phyloP scores from a whole-genome alignment of 768 basidiomycete species.

The Leccinum longicurvipes region DNA sequence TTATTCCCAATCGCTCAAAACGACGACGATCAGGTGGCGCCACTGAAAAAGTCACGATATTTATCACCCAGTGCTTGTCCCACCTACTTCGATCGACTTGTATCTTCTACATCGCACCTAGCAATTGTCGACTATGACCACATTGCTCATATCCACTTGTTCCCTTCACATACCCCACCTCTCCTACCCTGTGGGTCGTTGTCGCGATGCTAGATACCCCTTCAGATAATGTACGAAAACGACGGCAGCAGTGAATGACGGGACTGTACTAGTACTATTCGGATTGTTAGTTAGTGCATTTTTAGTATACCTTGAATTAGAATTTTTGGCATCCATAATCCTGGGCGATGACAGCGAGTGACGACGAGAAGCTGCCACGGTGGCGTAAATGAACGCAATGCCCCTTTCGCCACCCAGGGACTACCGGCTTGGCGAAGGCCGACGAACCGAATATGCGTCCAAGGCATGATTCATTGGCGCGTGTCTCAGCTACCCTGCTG shows the following conservation, averaged over 20 bases:
- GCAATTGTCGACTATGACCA: conserved; percentile 27
- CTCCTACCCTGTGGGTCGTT: conserved; percentile 19
- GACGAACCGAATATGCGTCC: conserved; percentile 12
- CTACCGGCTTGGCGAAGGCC: conserved; percentile 13
- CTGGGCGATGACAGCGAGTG: not conserved
- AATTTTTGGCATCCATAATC: conserved; percentile 26
- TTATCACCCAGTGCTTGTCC: conserved; percentile 20
- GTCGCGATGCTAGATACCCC: conserved; percentile 36
- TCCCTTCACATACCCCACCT: conserved; percentile 14
- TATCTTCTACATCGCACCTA: conserved; percentile 28
- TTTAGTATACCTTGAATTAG: conserved; percentile 37
- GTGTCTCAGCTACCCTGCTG: conserved; percentile 17
- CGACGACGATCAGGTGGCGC: conserved; percentile 23
- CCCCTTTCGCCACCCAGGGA: conserved; percentile 25
- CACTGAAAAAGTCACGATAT: conserved; percentile 21
- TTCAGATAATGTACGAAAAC: conserved; percentile 26
- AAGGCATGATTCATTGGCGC: conserved; percentile 11
- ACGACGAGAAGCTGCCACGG: conserved; percentile 1
- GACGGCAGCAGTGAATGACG: conserved; percentile 24
- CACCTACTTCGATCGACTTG: conserved; percentile 19
- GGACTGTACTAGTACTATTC: conserved; percentile 33
- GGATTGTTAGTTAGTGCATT: conserved; percentile 30
- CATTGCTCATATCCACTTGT: conserved; percentile 30
- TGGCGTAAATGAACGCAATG: conserved; percentile 13
- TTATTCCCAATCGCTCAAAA: conserved; percentile 31